Percentiles rank a stretch among this genome's conserved stretches.
phyloP scores from a whole-genome alignment of 805 yeast genomes.

The Candida tallmaniae region DNA sequence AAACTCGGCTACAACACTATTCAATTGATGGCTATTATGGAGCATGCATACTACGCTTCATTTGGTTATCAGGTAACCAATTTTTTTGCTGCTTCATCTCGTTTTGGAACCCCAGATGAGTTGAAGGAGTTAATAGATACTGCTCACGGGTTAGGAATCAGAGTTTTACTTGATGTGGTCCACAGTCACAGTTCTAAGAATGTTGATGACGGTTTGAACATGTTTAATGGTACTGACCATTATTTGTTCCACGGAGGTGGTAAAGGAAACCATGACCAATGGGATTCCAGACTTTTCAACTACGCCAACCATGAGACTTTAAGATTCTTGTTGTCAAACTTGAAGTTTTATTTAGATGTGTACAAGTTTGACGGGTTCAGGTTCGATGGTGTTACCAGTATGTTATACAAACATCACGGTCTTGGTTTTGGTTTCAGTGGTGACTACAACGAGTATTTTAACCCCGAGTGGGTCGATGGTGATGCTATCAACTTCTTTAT shows the following conservation, averaged over 20 bases:
- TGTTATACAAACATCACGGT: constrained; percentile 92
- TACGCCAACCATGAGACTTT: constrained; percentile 89
- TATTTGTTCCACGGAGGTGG: constrained; percentile 93
- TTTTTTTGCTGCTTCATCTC: constrained; percentile 83
- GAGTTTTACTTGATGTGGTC: constrained; percentile 86
- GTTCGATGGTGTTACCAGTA: constrained; percentile 94
- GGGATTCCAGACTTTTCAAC: constrained; percentile 96
- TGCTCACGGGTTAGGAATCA: constrained; percentile 84
- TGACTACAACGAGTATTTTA: constrained; percentile 85
- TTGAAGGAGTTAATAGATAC: constrained; percentile 84
- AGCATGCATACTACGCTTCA: constrained; percentile 96
- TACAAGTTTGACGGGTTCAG: constrained; percentile 92
- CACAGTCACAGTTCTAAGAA: constrained; percentile 96
- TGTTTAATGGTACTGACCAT: constrained; percentile 92
- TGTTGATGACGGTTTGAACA: constrained; percentile 88
- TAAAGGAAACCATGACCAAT: constrained; percentile 81
- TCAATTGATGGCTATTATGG: constrained; percentile 98
- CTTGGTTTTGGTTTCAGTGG: constrained; percentile 88
- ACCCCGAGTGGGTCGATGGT: constrained; percentile 71
- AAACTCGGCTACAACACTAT: constrained; percentile 87
- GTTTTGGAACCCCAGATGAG: constrained; percentile 95
- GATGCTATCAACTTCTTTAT: constrained; percentile 85
- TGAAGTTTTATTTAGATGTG: constrained; percentile 78
- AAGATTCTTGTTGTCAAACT: constrained; percentile 77
- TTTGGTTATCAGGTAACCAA: constrained; percentile 97